Percentiles rank a stretch among this genome's conserved stretches.
Evolutionary conservation across 345 rosid genomes (phyloP).

Genomic region (Dovyalis caffra): DNA sequence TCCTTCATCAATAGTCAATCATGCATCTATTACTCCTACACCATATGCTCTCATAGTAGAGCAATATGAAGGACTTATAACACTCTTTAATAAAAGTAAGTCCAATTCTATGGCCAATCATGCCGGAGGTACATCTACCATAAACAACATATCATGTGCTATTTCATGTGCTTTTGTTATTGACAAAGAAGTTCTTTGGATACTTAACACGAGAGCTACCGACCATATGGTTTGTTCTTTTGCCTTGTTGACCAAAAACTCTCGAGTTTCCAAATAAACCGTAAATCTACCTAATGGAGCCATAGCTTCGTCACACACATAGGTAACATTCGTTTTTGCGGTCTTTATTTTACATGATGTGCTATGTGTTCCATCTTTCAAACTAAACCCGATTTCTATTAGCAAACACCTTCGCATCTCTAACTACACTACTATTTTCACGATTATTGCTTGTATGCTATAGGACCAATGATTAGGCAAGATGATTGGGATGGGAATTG

Average conservation of each 20-base stretch:
- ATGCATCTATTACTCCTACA: background rate
- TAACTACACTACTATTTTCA: background rate
- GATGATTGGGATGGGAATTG: background rate
- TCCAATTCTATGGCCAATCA: conserved; percentile 1
- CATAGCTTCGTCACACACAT: background rate
- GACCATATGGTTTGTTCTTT: background rate
- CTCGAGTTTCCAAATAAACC: too few relatives aligned
- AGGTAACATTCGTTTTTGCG: background rate
- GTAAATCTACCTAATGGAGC: background rate
- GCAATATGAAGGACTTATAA: background rate
- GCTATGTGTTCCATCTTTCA: background rate
- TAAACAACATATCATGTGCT: background rate
- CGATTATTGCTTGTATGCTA: background rate
- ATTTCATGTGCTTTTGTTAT: background rate
- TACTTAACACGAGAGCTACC: conserved; percentile 5
- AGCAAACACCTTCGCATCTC: background rate
- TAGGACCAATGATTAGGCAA: background rate
- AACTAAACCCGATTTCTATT: background rate
- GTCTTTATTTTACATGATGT: conserved; percentile 4
- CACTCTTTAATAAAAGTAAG: too few relatives aligned
- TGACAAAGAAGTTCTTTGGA: background rate
- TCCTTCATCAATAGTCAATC: background rate
- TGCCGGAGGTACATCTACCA: background rate
- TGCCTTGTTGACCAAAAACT: background rate
- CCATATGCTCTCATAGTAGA: background rate